A percentile compares a stretch with the other conserved stretches of the same genome.
Conservation (phyloP, 2,329 filamentous ascomycete genomes). For the Pyrenophora graminea region DNA sequence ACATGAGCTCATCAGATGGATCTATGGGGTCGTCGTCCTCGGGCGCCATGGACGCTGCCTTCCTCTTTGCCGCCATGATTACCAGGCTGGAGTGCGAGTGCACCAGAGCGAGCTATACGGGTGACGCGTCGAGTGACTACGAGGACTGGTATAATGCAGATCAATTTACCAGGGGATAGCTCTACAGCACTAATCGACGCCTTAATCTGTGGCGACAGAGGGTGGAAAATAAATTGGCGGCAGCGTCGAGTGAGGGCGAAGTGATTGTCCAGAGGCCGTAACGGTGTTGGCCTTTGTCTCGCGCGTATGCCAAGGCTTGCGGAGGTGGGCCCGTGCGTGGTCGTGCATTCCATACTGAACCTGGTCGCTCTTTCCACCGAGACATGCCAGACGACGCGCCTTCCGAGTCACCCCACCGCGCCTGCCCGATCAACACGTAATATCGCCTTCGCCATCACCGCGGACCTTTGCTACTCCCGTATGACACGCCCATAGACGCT, state of each 20-base stretch:
- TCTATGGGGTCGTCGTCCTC: conserved; percentile 84
- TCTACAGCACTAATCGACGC: neutral
- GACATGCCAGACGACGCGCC: conserved; percentile 25
- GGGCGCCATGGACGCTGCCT: conserved; percentile 78
- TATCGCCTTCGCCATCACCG: conserved; percentile 10
- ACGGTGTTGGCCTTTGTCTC: conserved; percentile 30
- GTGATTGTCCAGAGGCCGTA: neutral
- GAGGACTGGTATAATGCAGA: neutral
- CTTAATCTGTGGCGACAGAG: neutral
- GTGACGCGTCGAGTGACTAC: conserved; percentile 1
- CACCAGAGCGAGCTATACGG: too few species aligned
- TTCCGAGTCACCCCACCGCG: conserved; percentile 10
- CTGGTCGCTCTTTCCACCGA: conserved; percentile 19
- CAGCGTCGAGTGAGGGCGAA: conserved; percentile 1
- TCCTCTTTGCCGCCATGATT: conserved; percentile 89
- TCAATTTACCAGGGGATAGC: too few species aligned
- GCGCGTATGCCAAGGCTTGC: conserved; percentile 33
- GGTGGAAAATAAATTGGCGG: neutral
- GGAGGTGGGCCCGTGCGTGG: conserved; percentile 19
- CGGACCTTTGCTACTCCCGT: conserved; percentile 13
- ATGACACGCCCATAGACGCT: conserved; percentile 32
- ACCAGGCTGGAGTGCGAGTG: neutral
- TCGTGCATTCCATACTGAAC: conserved; percentile 16
- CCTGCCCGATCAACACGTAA: conserved; percentile 11
- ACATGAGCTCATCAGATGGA: conserved; percentile 90